Base-by-base conservation (phyloP, 78 protist species). In the Speleostelium caveatum region DNA sequence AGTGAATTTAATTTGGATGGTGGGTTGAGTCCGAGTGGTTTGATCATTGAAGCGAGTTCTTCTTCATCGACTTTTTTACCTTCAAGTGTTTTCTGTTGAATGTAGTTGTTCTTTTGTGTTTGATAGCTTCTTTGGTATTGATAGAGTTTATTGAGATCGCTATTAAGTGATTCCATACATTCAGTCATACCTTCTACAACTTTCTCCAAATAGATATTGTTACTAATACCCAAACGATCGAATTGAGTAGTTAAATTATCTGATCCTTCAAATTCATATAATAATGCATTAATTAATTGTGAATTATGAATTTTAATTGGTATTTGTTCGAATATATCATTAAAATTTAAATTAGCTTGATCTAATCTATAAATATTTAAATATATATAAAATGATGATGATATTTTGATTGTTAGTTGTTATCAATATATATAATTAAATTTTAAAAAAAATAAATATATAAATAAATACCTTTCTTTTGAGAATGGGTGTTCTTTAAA, bases 221-320 rank as follows among this genome's bases (percentile, higher is more conserved):
- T 71, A 28, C 93, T 56, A 36, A 95, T 75, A 86, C 87, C 92
- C 30, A 93, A 73, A 42, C 95, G 86, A 22, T 95, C 96, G 61
- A 93, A 93, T 55, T 55, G 83, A 73, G 87, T 78, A 61, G 66
- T 63, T 26, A 36, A 45, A n/a, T 62, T 66, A 36, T 38, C 76
- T 28, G 74, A 45, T 38, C 69, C 71, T 24, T 83, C 94, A 60
- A 86, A 30, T 85, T 95, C 95, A 41, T 58, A 79, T 21, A 95
- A 94, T 36, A 95, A 59, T 5, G 95, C 96, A 75, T 89, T 89
- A 49, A 86, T 74, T 5, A 95, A 87, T 41, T 78, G 90, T 36
- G 92, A 30, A 94, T 95, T 95, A 77, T 93, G 94, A 38, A 95
- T 89, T 16, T 65, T 60, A 78, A 96, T 89, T 45, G 97, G 97